These are phyloP conservation scores for Agaricus blazei DNA, from an alignment of 768 basidiomycete genomes.

Conservation along the genomic window DNA sequence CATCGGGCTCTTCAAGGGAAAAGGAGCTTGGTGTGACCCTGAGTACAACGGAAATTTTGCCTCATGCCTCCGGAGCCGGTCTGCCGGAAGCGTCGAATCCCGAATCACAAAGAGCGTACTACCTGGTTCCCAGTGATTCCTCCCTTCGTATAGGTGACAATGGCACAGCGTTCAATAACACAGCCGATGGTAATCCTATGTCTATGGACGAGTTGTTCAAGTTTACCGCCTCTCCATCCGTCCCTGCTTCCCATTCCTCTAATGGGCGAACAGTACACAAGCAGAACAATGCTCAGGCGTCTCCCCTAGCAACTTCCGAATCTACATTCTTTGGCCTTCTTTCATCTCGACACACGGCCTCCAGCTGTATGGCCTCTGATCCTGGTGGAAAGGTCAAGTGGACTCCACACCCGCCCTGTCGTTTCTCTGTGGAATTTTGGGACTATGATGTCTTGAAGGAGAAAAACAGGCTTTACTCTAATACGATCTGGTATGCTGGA, in stretches of 20 bases:
- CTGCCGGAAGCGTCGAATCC: constrained; percentile 7
- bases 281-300: constrained; percentile 4
- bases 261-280: constrained; percentile 11
- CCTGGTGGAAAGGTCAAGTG: constrained; percentile 45
- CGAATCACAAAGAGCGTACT: constrained; percentile 39
- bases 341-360: constrained; percentile 35
- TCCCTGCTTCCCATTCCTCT: constrained; percentile 20
- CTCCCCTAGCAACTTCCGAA: constrained; percentile 30
- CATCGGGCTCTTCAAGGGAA: constrained; percentile 34
- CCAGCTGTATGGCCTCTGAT: constrained; percentile 37
- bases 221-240: constrained; percentile 24
- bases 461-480: constrained; percentile 78
- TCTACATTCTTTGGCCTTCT: constrained; percentile 62
- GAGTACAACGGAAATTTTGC: constrained; percentile 47
- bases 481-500: constrained; percentile 88
- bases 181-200: constrained; percentile 23
- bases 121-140: constrained; percentile 62
- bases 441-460: constrained; percentile 77
- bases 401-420: constrained; percentile 73
- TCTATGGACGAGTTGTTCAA: constrained; percentile 74
- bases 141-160: constrained; percentile 75
- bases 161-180: constrained; percentile 39
- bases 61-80: constrained; percentile 17
- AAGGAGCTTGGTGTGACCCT: constrained; percentile 69
- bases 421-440: constrained; percentile 91